A percentile compares a stretch with the other conserved stretches of the same genome.
These are phyloP conservation scores for Blastobotrys mokoenaii DNA, from an alignment of 805 yeast genomes.

Conservation along the genomic window DNA sequence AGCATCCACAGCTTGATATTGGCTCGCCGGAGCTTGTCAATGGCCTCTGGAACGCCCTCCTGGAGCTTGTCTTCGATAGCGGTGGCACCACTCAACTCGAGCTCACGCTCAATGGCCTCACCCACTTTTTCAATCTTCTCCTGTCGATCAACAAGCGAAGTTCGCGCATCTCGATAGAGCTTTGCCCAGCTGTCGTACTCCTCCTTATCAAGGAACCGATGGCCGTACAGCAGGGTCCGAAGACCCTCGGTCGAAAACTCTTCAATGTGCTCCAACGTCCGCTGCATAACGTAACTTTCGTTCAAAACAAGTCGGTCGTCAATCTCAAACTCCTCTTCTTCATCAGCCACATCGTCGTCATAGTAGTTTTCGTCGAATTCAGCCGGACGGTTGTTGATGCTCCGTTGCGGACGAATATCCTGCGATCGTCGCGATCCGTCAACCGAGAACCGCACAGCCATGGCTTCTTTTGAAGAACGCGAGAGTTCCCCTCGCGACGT, in stretches of 20 bases:
- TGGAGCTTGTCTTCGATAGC: constrained; percentile 97
- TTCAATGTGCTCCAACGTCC: constrained; percentile 83
- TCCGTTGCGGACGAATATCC: neutral
- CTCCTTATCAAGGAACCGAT: constrained; percentile 52
- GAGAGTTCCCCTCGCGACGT: neutral
- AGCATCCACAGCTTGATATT: constrained; percentile 97
- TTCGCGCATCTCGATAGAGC: constrained; percentile 66
- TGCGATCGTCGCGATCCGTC: too few relatives aligned
- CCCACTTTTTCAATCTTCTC: constrained; percentile 65
- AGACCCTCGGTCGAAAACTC: constrained; percentile 93
- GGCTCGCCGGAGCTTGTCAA: constrained; percentile 84
- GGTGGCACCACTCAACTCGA: constrained; percentile 79
- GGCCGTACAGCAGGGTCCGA: constrained; percentile 80
- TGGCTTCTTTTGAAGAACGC: neutral
- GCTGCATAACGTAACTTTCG: constrained; percentile 71
- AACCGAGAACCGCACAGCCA: neutral
- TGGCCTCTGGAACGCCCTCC: constrained; percentile 93
- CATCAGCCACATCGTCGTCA: neutral
- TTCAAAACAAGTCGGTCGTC: constrained; percentile 54
- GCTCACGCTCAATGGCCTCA: constrained; percentile 55
- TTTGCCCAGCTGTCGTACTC: constrained; percentile 61
- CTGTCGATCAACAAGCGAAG: constrained; percentile 61
- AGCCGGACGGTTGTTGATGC: neutral
- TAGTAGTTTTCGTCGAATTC: neutral
- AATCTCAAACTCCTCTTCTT: constrained; percentile 15